Conservation (phyloP, 2,329 filamentous ascomycete genomes). For the Fusarium sp. region DNA sequence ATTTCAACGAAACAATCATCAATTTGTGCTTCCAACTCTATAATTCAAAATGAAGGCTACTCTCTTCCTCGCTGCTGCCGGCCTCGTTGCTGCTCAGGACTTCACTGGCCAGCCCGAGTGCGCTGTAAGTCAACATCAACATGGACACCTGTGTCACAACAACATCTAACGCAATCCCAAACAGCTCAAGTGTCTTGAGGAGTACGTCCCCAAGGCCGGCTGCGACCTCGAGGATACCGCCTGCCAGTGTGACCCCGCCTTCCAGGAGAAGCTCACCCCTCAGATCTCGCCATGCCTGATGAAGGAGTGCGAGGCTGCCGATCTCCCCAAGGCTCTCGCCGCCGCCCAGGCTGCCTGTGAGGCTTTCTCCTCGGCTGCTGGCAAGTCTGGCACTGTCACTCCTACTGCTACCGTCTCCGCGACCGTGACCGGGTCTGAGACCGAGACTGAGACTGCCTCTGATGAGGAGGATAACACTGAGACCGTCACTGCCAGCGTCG, state of each 20-base stretch:
- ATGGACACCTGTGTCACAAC: background rate
- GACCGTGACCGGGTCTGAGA: background rate
- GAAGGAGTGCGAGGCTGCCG: conserved; percentile 48
- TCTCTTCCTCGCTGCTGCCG: conserved; percentile 48
- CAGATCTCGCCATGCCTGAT: conserved; percentile 49
- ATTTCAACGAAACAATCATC: background rate
- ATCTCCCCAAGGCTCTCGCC: conserved; percentile 48
- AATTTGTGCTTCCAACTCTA: conserved; percentile 14
- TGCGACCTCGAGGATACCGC: conserved; percentile 51
- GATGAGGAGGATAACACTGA: background rate
- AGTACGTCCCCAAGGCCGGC: conserved; percentile 50
- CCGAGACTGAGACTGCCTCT: background rate
- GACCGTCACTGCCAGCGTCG: background rate
- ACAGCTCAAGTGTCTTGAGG: conserved; percentile 50
- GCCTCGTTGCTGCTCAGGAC: conserved; percentile 54
- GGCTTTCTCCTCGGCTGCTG: conserved; percentile 30
- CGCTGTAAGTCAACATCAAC: conserved; percentile 51
- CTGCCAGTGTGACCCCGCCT: conserved; percentile 54
- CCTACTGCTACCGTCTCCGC: background rate
- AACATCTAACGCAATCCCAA: background rate
- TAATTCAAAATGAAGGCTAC: conserved; percentile 55
- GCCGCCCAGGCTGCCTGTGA: conserved; percentile 49
- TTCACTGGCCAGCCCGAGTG: conserved; percentile 52
- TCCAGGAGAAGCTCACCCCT: conserved; percentile 46
- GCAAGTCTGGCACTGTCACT: conserved; percentile 7